phyloP scores from a whole-genome alignment of 106 monocot genomes.

The Phalaenopsis aphrodite region DNA sequence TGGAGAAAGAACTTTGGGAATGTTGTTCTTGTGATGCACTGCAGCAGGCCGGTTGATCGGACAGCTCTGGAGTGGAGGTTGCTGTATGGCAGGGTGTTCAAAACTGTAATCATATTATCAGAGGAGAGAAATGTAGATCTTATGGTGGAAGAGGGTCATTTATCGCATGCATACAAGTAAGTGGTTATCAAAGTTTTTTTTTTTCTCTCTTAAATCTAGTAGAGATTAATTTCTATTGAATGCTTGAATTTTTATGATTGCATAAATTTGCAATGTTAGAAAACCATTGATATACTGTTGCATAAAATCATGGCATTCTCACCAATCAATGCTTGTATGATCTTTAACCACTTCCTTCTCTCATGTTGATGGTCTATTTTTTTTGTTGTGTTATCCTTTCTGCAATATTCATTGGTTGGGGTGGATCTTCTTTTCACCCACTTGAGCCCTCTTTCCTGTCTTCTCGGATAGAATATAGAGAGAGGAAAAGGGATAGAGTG shows the following conservation, averaged over 20 bases:
- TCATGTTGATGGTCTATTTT: not conserved
- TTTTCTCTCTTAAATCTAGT: not conserved
- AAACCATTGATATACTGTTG: not conserved
- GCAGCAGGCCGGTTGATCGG: slow-evolving; percentile 52
- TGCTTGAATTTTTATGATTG: not conserved
- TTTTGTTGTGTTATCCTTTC: no score
- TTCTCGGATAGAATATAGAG: no score
- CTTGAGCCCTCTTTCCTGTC: no score
- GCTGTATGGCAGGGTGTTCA: slow-evolving; percentile 95
- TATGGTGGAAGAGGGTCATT: slow-evolving; percentile 50
- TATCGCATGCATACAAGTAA: slow-evolving; percentile 69
- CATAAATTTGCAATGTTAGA: not conserved
- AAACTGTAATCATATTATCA: slow-evolving; percentile 84
- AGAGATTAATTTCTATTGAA: not conserved
- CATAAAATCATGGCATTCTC: not conserved
- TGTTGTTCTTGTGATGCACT: slow-evolving; percentile 76
- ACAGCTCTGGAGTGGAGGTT: slow-evolving; percentile 95
- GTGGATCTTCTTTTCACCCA: no score
- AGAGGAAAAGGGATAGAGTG: no score
- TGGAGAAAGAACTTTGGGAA: slow-evolving; percentile 97
- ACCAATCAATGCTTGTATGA: not conserved
- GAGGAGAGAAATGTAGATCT: slow-evolving; percentile 52
- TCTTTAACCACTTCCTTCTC: not conserved
- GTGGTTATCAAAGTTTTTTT: slow-evolving; percentile 7
- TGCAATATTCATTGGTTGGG: no score